Evolutionary conservation across 2,329 filamentous ascomycete genomes (phyloP).

Genomic region (Aureobasidium vineae): DNA sequence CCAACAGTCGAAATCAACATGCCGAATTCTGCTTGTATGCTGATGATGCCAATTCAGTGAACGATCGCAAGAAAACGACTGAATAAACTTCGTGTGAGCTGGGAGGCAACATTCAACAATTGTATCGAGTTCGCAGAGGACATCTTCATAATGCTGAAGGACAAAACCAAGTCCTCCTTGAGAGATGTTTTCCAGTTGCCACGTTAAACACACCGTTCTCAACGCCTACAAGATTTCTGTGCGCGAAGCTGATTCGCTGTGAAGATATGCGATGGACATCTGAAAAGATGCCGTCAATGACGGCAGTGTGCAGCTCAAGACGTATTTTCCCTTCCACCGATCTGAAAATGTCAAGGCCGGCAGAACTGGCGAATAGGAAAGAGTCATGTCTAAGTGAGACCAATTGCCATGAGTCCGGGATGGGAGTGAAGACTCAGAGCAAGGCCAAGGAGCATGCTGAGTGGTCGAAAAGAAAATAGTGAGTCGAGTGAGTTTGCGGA

Average conservation of each 20-base stretch:
- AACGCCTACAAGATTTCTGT: not conserved
- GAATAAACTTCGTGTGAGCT: not conserved
- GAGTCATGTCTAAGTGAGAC: not conserved
- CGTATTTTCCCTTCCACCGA: not conserved
- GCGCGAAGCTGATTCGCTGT: not conserved
- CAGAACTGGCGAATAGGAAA: not conserved
- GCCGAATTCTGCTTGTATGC: not conserved
- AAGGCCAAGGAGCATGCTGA: conserved; percentile 6
- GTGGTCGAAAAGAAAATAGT: not conserved
- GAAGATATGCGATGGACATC: not conserved
- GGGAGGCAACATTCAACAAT: not conserved
- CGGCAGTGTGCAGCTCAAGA: conserved; percentile 12
- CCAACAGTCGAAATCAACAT: conserved; percentile 14
- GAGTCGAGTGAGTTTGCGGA: conserved; percentile 6
- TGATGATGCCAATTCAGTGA: not conserved
- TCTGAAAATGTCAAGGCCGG: not conserved
- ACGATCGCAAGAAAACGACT: not conserved
- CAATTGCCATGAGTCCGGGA: not conserved
- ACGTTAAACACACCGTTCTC: conserved; percentile 2
- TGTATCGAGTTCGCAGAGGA: not conserved
- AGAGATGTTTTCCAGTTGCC: not conserved
- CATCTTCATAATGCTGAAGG: not conserved
- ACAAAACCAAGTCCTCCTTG: not conserved
- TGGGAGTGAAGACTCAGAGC: not conserved
- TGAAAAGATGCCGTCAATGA: conserved; percentile 8